phyloP scores from a whole-genome alignment of 306 rosid genomes.

The Alnus rubra region DNA sequence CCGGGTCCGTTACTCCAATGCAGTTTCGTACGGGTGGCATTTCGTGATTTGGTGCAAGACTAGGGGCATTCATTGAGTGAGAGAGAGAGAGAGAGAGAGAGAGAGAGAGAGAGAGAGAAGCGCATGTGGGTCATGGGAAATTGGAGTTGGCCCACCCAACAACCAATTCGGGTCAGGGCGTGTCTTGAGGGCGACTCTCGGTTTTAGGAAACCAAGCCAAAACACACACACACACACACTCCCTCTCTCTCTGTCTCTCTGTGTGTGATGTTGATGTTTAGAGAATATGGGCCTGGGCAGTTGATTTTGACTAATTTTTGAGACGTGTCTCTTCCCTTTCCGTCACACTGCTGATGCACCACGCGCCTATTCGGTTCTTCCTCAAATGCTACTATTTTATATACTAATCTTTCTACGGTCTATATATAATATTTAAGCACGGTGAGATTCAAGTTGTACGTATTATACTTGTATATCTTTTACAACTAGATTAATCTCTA shows the following conservation, averaged over 20 bases:
- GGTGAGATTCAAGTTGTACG: too few relatives aligned
- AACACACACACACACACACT: too few relatives aligned
- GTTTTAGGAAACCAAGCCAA: constrained; percentile 7
- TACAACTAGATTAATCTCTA: neutral
- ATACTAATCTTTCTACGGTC: too few relatives aligned
- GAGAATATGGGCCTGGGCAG: constrained; percentile 25
- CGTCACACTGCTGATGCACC: neutral
- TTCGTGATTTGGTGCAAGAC: neutral
- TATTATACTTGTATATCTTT: neutral
- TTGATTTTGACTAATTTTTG: neutral
- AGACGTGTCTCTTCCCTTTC: constrained; percentile 45
- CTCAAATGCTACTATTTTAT: neutral
- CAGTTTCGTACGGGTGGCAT: neutral
- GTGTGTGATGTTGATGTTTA: constrained; percentile 14
- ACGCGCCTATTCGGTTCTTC: neutral
- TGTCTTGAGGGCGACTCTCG: constrained; percentile 41
- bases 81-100: too few relatives aligned
- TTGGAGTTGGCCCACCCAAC: constrained; percentile 39
- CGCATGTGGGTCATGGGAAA: constrained; percentile 38
- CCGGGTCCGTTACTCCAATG: constrained; percentile 8
- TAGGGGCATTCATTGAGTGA: neutral
- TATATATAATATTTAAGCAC: too few relatives aligned
- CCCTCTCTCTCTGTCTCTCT: neutral
- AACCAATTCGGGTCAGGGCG: constrained; percentile 37
- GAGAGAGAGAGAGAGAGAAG: neutral